phyloP scores from a whole-genome alignment of 257 asterid genomes.

The Nemophila menziesii region DNA sequence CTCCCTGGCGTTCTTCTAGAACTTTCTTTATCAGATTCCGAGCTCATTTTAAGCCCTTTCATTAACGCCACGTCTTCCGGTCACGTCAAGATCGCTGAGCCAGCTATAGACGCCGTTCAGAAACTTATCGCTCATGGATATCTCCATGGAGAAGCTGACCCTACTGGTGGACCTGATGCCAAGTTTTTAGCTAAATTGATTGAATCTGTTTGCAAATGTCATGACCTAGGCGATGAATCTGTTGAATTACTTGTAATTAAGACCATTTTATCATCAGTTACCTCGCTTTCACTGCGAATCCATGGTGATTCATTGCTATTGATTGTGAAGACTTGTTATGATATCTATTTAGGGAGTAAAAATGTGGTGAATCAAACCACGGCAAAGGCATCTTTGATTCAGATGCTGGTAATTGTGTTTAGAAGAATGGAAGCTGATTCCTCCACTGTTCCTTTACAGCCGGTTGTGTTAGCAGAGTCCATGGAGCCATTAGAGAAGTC shows the following conservation, averaged over 20 bases:
- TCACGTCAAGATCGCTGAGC: constrained; percentile 65
- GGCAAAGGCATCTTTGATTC: constrained; percentile 90
- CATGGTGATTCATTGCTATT: constrained; percentile 89
- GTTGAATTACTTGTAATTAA: constrained; percentile 74
- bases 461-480: constrained; percentile 91
- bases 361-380: constrained; percentile 91
- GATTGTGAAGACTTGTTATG: constrained; percentile 86
- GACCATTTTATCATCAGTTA: constrained; percentile 74
- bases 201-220: constrained; percentile 81
- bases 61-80: constrained; percentile 57
- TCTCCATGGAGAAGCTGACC: constrained; percentile 81
- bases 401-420: constrained; percentile 91
- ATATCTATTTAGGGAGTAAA: constrained; percentile 72
- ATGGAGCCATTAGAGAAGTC: constrained; percentile 84
- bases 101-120: constrained; percentile 90
- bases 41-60: constrained; percentile 61
- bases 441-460: constrained; percentile 84
- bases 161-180: constrained; percentile 62
- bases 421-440: constrained; percentile 99
- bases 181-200: constrained; percentile 55
- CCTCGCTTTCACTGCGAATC: constrained; percentile 62
- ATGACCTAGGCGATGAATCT: constrained; percentile 70
- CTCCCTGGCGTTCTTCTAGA: constrained; percentile 62
- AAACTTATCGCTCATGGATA: constrained; percentile 79
- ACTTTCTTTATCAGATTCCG: constrained; percentile 60